Evolutionary conservation across 495 filamentous ascomycete genomes (phyloP).

Genomic region (Hypoxylon perforatum): DNA sequence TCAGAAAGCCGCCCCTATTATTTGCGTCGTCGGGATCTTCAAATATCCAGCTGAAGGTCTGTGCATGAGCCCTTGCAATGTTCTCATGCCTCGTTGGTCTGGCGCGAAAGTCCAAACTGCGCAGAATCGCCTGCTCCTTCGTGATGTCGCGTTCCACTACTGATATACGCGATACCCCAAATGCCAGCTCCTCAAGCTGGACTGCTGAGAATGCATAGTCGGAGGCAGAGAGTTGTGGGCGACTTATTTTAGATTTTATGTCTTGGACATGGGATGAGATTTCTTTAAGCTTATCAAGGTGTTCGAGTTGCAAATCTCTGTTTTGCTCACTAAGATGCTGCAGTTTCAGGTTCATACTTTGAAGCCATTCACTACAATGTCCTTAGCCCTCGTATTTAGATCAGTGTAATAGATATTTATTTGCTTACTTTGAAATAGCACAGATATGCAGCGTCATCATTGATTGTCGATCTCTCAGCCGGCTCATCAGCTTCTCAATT

Average conservation of each 20-base stretch:
- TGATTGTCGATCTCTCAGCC: no score
- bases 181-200: no score
- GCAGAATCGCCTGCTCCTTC: no score
- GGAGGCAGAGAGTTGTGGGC: no score
- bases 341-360: not conserved
- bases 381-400: not conserved
- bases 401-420: not conserved
- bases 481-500: no score
- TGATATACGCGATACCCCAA: no score
- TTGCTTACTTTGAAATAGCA: no score
- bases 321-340: not conserved
- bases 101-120: no score
- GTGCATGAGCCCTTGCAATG: not conserved
- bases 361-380: not conserved
- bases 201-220: no score
- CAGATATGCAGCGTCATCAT: no score
- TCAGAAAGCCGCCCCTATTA: not conserved
- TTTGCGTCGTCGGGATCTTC: not conserved
- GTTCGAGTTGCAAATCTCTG: not conserved
- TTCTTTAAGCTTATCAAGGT: not conserved
- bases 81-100: not conserved
- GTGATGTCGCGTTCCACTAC: no score
- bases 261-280: not conserved
- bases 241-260: not conserved
- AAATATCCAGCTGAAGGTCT: not conserved